Conservation (phyloP, 495 filamentous ascomycete genomes). For the Monascus purpureus region DNA sequence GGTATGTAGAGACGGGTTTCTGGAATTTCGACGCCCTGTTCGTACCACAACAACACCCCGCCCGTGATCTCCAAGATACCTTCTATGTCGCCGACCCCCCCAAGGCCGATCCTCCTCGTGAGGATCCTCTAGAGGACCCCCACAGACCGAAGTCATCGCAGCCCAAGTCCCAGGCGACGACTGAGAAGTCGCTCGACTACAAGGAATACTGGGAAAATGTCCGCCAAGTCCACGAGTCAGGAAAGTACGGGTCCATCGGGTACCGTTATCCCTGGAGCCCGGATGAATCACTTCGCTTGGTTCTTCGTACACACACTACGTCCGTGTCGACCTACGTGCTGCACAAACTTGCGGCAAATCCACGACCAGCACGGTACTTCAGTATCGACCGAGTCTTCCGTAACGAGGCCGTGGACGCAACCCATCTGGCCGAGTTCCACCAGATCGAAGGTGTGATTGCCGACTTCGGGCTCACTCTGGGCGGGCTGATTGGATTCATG, state of each 20-base stretch:
- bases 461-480: conserved; percentile 80
- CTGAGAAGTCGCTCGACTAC: conserved; percentile 49
- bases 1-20: conserved; percentile 90
- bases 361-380: conserved; percentile 81
- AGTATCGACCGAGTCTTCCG: conserved; percentile 96
- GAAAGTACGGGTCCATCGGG: conserved; percentile 85
- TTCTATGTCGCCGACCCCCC: conserved; percentile 92
- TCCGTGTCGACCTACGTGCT: conserved; percentile 78
- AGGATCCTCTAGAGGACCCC: conserved; percentile 42
- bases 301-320: conserved; percentile 93
- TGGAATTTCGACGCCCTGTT: conserved; percentile 98
- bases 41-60: conserved; percentile 94
- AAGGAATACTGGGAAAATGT: conserved; percentile 79
- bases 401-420: conserved; percentile 91
- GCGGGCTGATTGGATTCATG: conserved; percentile 93
- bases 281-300: conserved; percentile 78
- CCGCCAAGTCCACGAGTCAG: conserved; percentile 63
- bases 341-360: conserved; percentile 70
- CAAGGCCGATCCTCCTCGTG: conserved; percentile 58
- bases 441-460: conserved; percentile 98
- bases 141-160: conserved; percentile 20
- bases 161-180: conserved; percentile 14
- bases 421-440: conserved; percentile 95
- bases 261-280: conserved; percentile 88
- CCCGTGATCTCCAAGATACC: conserved; percentile 91